Evolutionary conservation across 106 monocot species (phyloP), one percentile per base, ranked within the genome.

Genomic region (Allium cepa): DNA sequence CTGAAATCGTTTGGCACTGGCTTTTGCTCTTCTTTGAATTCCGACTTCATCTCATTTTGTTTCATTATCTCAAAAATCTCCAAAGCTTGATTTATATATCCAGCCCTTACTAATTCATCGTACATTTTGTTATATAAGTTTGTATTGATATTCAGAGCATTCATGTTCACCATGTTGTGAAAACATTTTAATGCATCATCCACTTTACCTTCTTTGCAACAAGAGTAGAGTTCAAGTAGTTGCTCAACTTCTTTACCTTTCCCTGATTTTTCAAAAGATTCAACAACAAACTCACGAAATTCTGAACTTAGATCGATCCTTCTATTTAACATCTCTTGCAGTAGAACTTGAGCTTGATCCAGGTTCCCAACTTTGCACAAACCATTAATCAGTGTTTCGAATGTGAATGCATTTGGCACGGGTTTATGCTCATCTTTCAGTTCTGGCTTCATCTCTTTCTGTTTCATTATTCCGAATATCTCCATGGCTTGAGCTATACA

Each of bases 71-170:
- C 77, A 64, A 84, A 85, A 46, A 92, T 72, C 64, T 87, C 84
- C 75, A 78, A 48, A 11, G 89, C 97, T 59, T 72, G 65, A 51
- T 53, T 53, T 3, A 77, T 60, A 45, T 63, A 53, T 8, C 77
- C 84, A 14, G 74, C 86, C 72, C 84, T 89, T 60, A 84, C 75
- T 72, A 99, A 72, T n/a, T 89, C 92, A 56, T 87, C 82, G 64
- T 89, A 85, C 53, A 87, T 62, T 63, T 77, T 87, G 57, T 90
- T 92, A 72, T 85, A 90, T 51, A 87, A 69, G 27, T 57, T 82
- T 16, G 85, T 71, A 62, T 84, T 73, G 65, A 79, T 28, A 72
- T 73, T 88, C 13, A 82, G 82, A 0, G 72, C 55, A 9, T n/a
- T 28, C 11, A 66, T 75, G 11, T 27, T 60, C 26, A 81, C 53